Evolutionary conservation across 2,329 filamentous ascomycete species (phyloP), one percentile per base, ranked within the genome.

Genomic region (Fusarium verticillioides): DNA sequence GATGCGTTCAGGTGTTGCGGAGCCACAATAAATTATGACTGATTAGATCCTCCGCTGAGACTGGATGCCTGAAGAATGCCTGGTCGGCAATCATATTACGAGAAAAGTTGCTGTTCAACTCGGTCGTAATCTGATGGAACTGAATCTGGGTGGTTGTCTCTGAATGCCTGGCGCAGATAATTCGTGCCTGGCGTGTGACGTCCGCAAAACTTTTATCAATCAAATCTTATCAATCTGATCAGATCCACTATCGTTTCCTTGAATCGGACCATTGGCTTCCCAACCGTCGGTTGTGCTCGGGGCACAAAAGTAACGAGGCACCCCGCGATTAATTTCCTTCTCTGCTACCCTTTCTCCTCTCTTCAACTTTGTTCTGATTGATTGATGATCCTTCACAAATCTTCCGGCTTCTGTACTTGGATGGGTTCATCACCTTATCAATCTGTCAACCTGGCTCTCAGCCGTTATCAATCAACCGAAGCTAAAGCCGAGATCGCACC

Each of bases 201-300:
- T 56, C 66, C 58, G 70, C 72, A 67, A 76, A 76, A 73, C 70
- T 81, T 81, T 84, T 83, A 84, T 84, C 82, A 84, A 84, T 84
- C 82, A 79, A 81, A 85, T 85, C 84, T 85, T 84, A 85, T 85
- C 84, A 85, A 85, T 85, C 84, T 78, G 79, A 84, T 83, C 80
- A 80, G 75, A 70, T 75, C 79, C 80, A 80, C 78, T 73, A 63
- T 75, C 62, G 64, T 77, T 78, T 82, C 79, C 78, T 81, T 74
- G 74, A 76, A 80, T 81, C 79, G 78, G 79, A 80, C 79, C 77
- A 80, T 80, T 74, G 69, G 72, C 63, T 70, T 76, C 71, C 59
- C 54, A 71, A 63, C 69, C 52, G 61, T 73, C 71, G 75, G 70
- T 73, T 74, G 73, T 49, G 71, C 62, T 80, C 68, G 69, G 76